Conservation (phyloP, 768 basidiomycete species). For the Paxillus ammoniavirescens region DNA sequence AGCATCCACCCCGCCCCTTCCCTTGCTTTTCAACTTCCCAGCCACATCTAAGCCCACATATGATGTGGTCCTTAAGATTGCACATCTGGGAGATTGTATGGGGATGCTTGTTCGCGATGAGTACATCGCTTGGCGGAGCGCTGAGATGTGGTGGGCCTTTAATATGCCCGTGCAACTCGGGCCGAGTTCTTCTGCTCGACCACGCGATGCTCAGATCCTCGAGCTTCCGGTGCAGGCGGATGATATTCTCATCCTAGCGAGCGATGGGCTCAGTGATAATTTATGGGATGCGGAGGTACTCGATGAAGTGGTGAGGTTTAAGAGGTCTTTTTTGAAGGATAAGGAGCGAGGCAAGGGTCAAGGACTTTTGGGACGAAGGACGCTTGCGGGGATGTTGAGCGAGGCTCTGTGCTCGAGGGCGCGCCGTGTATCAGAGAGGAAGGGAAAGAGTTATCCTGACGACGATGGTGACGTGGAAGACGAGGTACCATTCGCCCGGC, state of each 20-base stretch:
- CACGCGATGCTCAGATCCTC: constrained; percentile 66
- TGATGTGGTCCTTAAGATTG: constrained; percentile 72
- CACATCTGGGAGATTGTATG: constrained; percentile 87
- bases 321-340: constrained; percentile 35
- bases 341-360: constrained; percentile 10
- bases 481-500: constrained; percentile 83
- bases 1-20: constrained; percentile 13
- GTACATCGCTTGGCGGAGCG: constrained; percentile 78
- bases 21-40: constrained; percentile 18
- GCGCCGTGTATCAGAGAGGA: constrained; percentile 60
- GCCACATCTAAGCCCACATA: constrained; percentile 34
- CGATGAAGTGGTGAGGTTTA: constrained; percentile 72
- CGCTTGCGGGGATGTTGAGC: constrained; percentile 67
- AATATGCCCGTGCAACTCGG: constrained; percentile 68
- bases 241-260: constrained; percentile 79
- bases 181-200: constrained; percentile 57
- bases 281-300: constrained; percentile 86
- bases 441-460: constrained; percentile 20
- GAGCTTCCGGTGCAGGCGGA: constrained; percentile 66
- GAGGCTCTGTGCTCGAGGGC: constrained; percentile 84
- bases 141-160: constrained; percentile 92
- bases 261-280: constrained; percentile 83
- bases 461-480: constrained; percentile 31
- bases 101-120: constrained; percentile 81
- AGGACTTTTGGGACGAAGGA: constrained; percentile 42